Evolutionary conservation across 2,329 filamentous ascomycete genomes (phyloP).

Genomic region (Cryphonectria naterciae): DNA sequence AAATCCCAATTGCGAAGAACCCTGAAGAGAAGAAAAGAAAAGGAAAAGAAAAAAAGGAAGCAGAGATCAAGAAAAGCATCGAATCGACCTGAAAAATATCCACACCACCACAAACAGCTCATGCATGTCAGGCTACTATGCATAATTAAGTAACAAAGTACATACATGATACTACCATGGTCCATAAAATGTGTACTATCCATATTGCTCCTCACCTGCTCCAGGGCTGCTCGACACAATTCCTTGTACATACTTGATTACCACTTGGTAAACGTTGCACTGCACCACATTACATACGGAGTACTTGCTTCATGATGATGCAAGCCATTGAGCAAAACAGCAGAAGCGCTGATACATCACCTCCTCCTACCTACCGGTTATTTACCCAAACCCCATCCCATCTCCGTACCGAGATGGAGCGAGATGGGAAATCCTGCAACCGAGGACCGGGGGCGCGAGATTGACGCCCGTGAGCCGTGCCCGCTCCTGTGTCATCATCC

Average conservation of each 20-base stretch:
- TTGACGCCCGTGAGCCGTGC: background rate
- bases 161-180: background rate
- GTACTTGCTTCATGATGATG: background rate
- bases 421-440: background rate
- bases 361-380: background rate
- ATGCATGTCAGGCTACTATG: background rate
- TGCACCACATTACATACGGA: background rate
- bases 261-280: background rate
- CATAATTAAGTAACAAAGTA: background rate
- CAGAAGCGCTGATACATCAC: background rate
- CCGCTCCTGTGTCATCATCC: background rate
- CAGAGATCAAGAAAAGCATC: background rate
- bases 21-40: too few relatives aligned
- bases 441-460: conserved; percentile 5
- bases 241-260: too few relatives aligned
- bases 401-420: conserved; percentile 12
- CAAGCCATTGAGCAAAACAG: background rate
- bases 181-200: background rate
- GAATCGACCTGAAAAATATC: background rate
- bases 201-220: background rate
- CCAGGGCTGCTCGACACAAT: too few relatives aligned
- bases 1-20: background rate
- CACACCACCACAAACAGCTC: background rate
- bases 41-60: background rate
- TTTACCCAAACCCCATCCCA: conserved; percentile 2